Evolutionary conservation across 176 grass and related monocot genomes (phyloP).

Genomic region (Leersia perrieri): DNA sequence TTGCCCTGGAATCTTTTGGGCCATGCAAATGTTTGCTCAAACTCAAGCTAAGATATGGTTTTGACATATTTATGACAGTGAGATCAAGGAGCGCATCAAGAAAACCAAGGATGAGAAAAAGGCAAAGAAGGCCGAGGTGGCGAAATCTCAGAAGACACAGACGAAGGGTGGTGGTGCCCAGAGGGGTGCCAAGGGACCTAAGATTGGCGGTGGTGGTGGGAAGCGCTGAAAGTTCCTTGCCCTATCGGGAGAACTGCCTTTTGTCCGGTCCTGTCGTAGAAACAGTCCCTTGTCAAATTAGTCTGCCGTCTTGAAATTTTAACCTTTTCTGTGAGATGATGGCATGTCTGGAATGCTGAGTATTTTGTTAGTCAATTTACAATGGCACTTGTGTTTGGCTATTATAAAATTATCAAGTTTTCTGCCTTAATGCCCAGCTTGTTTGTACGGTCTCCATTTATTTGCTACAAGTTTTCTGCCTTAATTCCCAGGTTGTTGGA

Average conservation of each 20-base stretch:
- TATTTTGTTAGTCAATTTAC: constrained; percentile 23
- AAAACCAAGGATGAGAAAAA: constrained; percentile 69
- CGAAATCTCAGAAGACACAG: constrained; percentile 58
- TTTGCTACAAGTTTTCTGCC: background rate
- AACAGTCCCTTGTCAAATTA: constrained; percentile 29
- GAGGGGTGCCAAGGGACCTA: constrained; percentile 48
- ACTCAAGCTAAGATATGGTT: background rate
- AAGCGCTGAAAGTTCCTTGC: constrained; percentile 41
- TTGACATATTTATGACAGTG: constrained; percentile 12
- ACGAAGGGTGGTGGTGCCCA: constrained; percentile 38
- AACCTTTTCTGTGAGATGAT: constrained; percentile 13
- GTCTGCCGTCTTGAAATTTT: constrained; percentile 5
- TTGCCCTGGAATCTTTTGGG: background rate
- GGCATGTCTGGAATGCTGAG: background rate
- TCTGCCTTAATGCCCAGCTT: background rate
- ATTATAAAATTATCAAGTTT: background rate
- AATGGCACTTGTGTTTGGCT: background rate
- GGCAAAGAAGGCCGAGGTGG: constrained; percentile 56
- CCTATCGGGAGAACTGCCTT: constrained; percentile 26
- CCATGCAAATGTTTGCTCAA: background rate
- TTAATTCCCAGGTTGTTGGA: too few species aligned
- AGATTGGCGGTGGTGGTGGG: constrained; percentile 53
- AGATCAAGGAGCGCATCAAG: constrained; percentile 76
- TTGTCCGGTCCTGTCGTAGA: background rate
- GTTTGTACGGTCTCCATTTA: too few species aligned